Conservation (phyloP, 2,329 filamentous ascomycete species). For the Cladorrhinum sp. region DNA sequence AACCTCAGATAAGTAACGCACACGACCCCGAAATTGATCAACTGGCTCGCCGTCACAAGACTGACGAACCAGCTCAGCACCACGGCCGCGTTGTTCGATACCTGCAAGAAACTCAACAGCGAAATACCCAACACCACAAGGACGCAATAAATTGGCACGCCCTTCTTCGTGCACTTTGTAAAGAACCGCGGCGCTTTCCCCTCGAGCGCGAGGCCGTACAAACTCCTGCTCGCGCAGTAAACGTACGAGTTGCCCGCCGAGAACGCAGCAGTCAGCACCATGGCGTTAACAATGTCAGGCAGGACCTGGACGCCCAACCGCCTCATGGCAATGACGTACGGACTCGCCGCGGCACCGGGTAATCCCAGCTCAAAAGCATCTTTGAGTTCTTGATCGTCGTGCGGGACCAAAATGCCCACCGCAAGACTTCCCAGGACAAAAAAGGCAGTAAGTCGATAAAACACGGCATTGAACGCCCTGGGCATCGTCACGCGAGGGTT, state of each 20-base stretch:
- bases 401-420: slow-evolving; percentile 59
- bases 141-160: slow-evolving; percentile 44
- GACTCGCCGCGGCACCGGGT: slow-evolving; percentile 48
- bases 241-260: slow-evolving; percentile 48
- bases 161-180: slow-evolving; percentile 38
- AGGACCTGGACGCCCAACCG: slow-evolving; percentile 45
- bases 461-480: slow-evolving; percentile 68
- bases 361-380: slow-evolving; percentile 50
- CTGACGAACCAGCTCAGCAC: slow-evolving; percentile 41
- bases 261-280: slow-evolving; percentile 34
- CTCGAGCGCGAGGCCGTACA: slow-evolving; percentile 49
- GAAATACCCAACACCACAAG: slow-evolving; percentile 33
- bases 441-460: slow-evolving; percentile 68
- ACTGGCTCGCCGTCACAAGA: slow-evolving; percentile 37
- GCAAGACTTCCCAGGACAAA: slow-evolving; percentile 65
- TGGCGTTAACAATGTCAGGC: slow-evolving; percentile 59
- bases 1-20: slow-evolving; percentile 45
- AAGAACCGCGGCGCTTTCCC: slow-evolving; percentile 47
- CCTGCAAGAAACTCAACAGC: slow-evolving; percentile 38
- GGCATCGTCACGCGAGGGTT: slow-evolving; percentile 65
- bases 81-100: slow-evolving; percentile 36
- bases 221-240: slow-evolving; percentile 49
- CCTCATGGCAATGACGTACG: slow-evolving; percentile 45
- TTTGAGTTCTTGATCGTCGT: slow-evolving; percentile 53
- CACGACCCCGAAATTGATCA: slow-evolving; percentile 46